Evolutionary conservation across 495 filamentous ascomycete species (phyloP), one percentile per base, ranked within the genome.

Genomic region (Collariella sp.): DNA sequence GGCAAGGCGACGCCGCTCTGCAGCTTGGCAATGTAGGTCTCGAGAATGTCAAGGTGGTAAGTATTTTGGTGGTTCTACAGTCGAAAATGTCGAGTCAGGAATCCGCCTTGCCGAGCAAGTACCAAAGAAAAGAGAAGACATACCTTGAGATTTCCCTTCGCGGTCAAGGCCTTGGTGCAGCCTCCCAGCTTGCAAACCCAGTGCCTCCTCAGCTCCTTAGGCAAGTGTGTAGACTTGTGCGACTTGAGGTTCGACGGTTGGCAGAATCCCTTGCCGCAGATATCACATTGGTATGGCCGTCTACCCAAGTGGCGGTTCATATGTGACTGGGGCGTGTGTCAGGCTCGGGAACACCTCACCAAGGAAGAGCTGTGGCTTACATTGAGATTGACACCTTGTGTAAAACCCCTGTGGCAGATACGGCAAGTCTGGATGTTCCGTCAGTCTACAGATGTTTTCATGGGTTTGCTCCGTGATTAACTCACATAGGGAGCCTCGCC

Each of bases 401-500:
- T 90, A 63, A 96, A 97, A 29, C 86, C 77, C 70, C 91, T 91
- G 33, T 79, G 76, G 64, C 91, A 97, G 50, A 81, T 78, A 26
- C 87, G 83, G 69, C 47, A 50, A 57, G 44, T 44, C 43, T 43
- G 40, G 55, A 29, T 56, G 47, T n/a, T 44, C 20, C 22, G 48
- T 54, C 54, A 43, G 48, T 24, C 47, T 18, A 58, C 39, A 26
- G 48, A 26, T 15, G n/a, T 7, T 12, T 38, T n/a, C 7, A 29
- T 36, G 18, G 22, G 46, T 9, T 33, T 19, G 13, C 29, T n/a
- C 15, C 9, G 16, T 2, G 41, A 54, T 20, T 53, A 31, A 50
- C 88, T 76, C 70, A 95, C 88, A 72, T 91, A 96, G 55, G 91
- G 91, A 58, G 89, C 89, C 44, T 89, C 82, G 18, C 91, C 91